A percentile compares a stretch with the other conserved stretches of the same genome.
These are phyloP conservation scores for Ogataea hybrid DNA, from an alignment of 1,139 yeast species.

Conservation along the genomic window DNA sequence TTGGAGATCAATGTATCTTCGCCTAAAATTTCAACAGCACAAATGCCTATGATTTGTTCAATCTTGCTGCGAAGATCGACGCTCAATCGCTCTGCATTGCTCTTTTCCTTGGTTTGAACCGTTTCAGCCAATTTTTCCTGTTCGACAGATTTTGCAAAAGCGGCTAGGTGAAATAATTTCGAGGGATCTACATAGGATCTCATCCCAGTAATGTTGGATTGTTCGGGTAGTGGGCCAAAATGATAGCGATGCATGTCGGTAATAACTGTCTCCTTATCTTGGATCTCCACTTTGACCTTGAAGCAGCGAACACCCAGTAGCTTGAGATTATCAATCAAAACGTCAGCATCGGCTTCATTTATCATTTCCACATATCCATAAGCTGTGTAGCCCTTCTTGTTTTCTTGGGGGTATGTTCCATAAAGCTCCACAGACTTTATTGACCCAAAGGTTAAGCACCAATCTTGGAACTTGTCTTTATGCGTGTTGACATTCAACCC, in stretches of 20 bases:
- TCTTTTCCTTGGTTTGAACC: constrained; percentile 9
- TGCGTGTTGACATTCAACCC: constrained; percentile 24
- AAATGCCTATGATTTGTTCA: constrained; percentile 24
- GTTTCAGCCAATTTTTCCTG: constrained; percentile 16
- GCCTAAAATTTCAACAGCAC: constrained; percentile 20
- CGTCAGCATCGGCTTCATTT: constrained; percentile 26
- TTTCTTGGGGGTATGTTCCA: constrained; percentile 17
- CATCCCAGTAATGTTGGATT: constrained; percentile 8
- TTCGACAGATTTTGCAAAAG: constrained; percentile 24
- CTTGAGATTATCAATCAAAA: constrained; percentile 21
- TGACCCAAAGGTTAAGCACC: constrained; percentile 25
- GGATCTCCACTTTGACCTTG: constrained; percentile 29
- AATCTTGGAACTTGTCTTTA: constrained; percentile 21
- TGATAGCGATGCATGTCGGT: constrained; percentile 1
- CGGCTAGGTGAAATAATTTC: constrained; percentile 27
- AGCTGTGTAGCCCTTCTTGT: constrained; percentile 18
- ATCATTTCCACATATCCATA: constrained; percentile 31
- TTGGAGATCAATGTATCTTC: constrained; percentile 8
- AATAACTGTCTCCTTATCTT: constrained; percentile 7
- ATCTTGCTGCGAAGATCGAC: constrained; percentile 17
- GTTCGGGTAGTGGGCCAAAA: background rate
- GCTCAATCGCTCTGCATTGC: constrained; percentile 6
- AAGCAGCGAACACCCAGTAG: constrained; percentile 24
- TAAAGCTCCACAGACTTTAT: constrained; percentile 28
- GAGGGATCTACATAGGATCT: constrained; percentile 28